These are phyloP conservation scores for Cochlearia excelsa DNA, from an alignment of 345 rosid genomes.

Conservation along the genomic window DNA sequence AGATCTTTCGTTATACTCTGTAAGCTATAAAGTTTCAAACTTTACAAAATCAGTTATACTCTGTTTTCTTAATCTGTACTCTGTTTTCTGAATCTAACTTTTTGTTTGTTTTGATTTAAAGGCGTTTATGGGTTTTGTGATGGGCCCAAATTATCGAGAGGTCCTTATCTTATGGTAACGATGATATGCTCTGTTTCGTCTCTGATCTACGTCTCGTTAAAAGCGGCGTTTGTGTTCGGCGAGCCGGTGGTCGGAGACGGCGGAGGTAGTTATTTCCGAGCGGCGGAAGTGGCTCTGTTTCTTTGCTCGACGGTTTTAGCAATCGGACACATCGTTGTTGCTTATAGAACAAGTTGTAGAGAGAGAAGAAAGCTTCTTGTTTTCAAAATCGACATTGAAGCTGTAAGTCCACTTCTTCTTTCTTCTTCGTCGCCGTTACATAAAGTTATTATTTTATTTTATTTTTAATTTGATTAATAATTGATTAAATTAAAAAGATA, in stretches of 20 bases:
- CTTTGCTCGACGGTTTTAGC: constrained; percentile 62
- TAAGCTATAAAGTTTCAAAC: constrained; percentile 41
- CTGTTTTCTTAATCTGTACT: not conserved
- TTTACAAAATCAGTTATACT: not conserved
- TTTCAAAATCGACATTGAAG: constrained; percentile 93
- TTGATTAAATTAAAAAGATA: constrained; percentile 29
- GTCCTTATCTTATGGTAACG: constrained; percentile 77
- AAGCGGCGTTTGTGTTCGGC: constrained; percentile 72
- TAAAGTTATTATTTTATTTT: constrained; percentile 4
- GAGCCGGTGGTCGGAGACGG: constrained; percentile 31
- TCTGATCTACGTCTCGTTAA: constrained; percentile 63
- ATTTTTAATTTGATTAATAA: not conserved
- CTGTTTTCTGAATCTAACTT: not conserved
- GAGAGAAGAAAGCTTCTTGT: constrained; percentile 89
- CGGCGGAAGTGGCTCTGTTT: constrained; percentile 68
- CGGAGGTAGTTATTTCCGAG: constrained; percentile 42
- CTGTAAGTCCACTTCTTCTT: constrained; percentile 53
- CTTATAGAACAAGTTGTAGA: constrained; percentile 82
- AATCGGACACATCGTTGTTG: constrained; percentile 66
- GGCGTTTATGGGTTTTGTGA: constrained; percentile 87
- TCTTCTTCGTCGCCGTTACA: constrained; percentile 23
- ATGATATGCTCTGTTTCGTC: constrained; percentile 66
- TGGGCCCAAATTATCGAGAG: constrained; percentile 69
- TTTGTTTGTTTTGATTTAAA: constrained; percentile 22
- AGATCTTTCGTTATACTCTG: constrained; percentile 87